Conservation (phyloP, 768 basidiomycete species). For the Artomyces pyxidatus region DNA sequence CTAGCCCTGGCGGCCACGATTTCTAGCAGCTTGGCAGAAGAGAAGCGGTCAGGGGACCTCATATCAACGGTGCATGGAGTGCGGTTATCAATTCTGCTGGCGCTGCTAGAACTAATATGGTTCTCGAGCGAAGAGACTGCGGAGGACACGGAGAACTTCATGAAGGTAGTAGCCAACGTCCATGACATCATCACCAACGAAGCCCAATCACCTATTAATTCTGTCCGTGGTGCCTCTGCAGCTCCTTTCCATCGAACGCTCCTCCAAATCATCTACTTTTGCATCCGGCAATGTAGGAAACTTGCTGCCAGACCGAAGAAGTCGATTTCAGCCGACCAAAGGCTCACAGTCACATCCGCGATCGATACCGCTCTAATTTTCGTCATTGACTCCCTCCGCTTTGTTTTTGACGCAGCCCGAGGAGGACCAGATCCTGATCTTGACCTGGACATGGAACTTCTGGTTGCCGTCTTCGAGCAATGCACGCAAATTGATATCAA, state of each 20-base stretch:
- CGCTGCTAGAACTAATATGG: slow-evolving; percentile 75
- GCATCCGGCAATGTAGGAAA: slow-evolving; percentile 51
- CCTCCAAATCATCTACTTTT: slow-evolving; percentile 77
- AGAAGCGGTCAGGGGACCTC: slow-evolving; percentile 73
- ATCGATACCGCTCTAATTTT: slow-evolving; percentile 57
- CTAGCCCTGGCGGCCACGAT: slow-evolving; percentile 53
- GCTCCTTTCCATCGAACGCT: slow-evolving; percentile 74
- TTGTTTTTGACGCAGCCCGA: slow-evolving; percentile 59
- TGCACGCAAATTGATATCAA: slow-evolving; percentile 63
- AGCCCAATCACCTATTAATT: slow-evolving; percentile 62
- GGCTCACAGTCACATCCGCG: slow-evolving; percentile 48
- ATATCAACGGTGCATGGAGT: slow-evolving; percentile 76
- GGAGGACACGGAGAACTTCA: slow-evolving; percentile 40
- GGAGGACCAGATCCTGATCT: slow-evolving; percentile 51
- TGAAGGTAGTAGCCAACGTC: slow-evolving; percentile 52
- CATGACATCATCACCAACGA: slow-evolving; percentile 64
- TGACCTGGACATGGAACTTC: slow-evolving; percentile 73
- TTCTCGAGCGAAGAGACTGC: slow-evolving; percentile 49
- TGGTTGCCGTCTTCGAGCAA: slow-evolving; percentile 79
- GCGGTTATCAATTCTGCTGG: slow-evolving; percentile 63
- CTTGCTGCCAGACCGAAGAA: slow-evolving; percentile 42
- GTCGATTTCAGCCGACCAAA: slow-evolving; percentile 49
- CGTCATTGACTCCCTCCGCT: slow-evolving; percentile 56
- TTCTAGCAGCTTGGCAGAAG: slow-evolving; percentile 57
- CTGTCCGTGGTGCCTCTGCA: slow-evolving; percentile 56